Evolutionary conservation across 129 eudicot genomes (phyloP).

Genomic region (Artemisia argyi): DNA sequence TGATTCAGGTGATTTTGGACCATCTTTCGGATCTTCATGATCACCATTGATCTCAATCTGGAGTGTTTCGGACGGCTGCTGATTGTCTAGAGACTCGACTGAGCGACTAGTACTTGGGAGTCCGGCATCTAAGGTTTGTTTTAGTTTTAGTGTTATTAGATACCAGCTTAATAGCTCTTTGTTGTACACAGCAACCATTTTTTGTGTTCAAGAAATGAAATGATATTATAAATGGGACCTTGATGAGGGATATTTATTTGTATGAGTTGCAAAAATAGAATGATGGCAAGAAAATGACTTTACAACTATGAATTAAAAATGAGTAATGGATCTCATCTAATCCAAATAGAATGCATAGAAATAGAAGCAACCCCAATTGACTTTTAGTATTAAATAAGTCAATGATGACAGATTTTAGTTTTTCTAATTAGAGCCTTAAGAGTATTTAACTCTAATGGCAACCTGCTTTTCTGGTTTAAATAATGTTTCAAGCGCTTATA

Average conservation of each 20-base stretch:
- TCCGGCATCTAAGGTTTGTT: slow-evolving; percentile 70
- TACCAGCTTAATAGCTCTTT: slow-evolving; percentile 93
- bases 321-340: slow-evolving; percentile 20
- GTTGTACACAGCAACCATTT: slow-evolving; percentile 94
- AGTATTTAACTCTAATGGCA: not conserved
- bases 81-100: slow-evolving; percentile 22
- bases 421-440: not conserved
- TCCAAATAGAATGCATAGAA: slow-evolving; percentile 20
- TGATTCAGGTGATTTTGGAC: slow-evolving; percentile 44
- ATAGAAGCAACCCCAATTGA: slow-evolving; percentile 14
- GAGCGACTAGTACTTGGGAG: slow-evolving; percentile 30
- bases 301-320: slow-evolving; percentile 1
- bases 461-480: not conserved
- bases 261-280: slow-evolving; percentile 2
- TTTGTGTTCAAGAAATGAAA: slow-evolving; percentile 14
- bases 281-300: slow-evolving; percentile 26
- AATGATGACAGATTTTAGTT: not conserved
- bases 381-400: slow-evolving; percentile 8
- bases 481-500: not conserved
- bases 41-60: slow-evolving; percentile 37
- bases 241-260: not conserved
- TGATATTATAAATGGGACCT: slow-evolving; percentile 11
- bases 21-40: slow-evolving; percentile 21
- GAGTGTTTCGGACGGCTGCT: slow-evolving; percentile 31
- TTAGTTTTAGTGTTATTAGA: slow-evolving; percentile 82